A percentile compares a stretch with the other conserved stretches of the same genome.
These are phyloP conservation scores for Stagonosporopsis rhizophila DNA, from an alignment of 2,329 filamentous ascomycete species.

Conservation along the genomic window DNA sequence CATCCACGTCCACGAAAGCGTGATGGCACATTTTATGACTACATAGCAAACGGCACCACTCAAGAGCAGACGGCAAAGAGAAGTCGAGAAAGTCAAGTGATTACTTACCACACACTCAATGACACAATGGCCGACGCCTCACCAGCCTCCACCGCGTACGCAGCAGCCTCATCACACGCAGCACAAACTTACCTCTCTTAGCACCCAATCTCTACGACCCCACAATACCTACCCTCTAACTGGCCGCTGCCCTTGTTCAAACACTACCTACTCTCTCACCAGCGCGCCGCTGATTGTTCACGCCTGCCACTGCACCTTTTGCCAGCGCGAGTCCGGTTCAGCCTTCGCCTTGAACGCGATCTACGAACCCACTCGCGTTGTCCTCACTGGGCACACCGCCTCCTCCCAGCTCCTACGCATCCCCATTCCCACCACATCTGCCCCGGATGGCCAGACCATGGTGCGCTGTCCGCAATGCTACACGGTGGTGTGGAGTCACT, in stretches of 20 bases:
- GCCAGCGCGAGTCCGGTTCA: conserved; percentile 55
- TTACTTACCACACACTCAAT: not conserved
- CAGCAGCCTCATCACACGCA: not conserved
- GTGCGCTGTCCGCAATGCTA: conserved; percentile 54
- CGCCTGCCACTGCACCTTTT: conserved; percentile 57
- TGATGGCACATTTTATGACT: not conserved
- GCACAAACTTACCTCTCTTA: not conserved
- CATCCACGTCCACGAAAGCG: not conserved
- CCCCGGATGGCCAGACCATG: conserved; percentile 47
- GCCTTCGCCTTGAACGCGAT: conserved; percentile 51
- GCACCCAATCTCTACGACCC: not conserved
- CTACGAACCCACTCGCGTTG: conserved; percentile 50
- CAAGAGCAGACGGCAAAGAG: not conserved
- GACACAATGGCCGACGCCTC: not conserved
- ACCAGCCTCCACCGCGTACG: not conserved
- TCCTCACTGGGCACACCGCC: conserved; percentile 28
- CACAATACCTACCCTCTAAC: not conserved
- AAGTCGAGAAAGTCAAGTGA: not conserved
- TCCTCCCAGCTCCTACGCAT: conserved; percentile 30
- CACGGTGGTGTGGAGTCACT: conserved; percentile 53
- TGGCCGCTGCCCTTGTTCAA: not conserved
- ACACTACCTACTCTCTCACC: not conserved
- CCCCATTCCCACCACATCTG: not conserved
- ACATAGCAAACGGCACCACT: not conserved
- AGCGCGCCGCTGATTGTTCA: conserved; percentile 41